Evolutionary conservation across 2,329 filamentous ascomycete genomes (phyloP).

Genomic region (Clarireedia hainanense): DNA sequence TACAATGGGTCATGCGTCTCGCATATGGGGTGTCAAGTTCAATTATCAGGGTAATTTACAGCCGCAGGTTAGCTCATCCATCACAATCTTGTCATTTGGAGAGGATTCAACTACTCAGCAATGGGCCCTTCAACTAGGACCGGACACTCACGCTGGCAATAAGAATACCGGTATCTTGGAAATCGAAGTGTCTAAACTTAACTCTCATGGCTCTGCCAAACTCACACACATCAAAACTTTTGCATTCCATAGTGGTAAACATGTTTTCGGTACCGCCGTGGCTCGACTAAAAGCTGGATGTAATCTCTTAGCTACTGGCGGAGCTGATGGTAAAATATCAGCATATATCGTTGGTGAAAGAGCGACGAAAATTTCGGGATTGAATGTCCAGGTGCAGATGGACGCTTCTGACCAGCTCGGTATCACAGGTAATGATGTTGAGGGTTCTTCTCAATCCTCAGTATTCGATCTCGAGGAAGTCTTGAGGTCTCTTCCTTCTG

Average conservation of each 20-base stretch:
- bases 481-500: neutral
- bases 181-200: neutral
- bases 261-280: slow-evolving; percentile 74
- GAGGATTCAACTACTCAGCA: slow-evolving; percentile 73
- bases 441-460: neutral
- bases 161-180: neutral
- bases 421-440: neutral
- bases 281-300: neutral
- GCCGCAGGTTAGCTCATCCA: slow-evolving; percentile 11
- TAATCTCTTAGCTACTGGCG: slow-evolving; percentile 55
- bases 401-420: no score
- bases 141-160: neutral
- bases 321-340: slow-evolving; percentile 68
- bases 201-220: slow-evolving; percentile 9
- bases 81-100: slow-evolving; percentile 67
- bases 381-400: no score
- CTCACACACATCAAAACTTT: slow-evolving; percentile 49
- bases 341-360: slow-evolving; percentile 24
- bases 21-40: slow-evolving; percentile 84
- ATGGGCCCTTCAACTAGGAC: slow-evolving; percentile 42
- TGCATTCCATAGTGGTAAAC: slow-evolving; percentile 72
- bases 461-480: slow-evolving; percentile 11
- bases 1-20: slow-evolving; percentile 77
- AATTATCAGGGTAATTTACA: slow-evolving; percentile 26
- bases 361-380: neutral